A percentile compares a stretch with the other conserved stretches of the same genome.
phyloP scores from a whole-genome alignment of 768 basidiomycete genomes.

The Amanita fuliginea region DNA sequence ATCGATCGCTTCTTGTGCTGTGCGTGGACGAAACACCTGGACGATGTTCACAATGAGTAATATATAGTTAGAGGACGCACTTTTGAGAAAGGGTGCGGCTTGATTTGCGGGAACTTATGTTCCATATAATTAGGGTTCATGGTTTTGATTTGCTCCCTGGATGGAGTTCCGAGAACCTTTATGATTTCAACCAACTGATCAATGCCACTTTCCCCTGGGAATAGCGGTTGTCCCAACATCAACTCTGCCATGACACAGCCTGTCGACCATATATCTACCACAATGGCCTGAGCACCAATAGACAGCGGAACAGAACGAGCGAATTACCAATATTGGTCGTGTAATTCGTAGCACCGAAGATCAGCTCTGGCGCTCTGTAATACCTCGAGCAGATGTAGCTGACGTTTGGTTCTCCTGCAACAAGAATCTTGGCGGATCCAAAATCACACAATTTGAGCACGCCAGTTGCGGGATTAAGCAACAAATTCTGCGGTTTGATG shows the following conservation, averaged over 20 bases:
- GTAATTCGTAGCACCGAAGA: slow-evolving; percentile 99
- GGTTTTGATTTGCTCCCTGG: slow-evolving; percentile 99
- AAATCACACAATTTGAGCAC: slow-evolving; percentile 98
- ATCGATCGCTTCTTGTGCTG: slow-evolving; percentile 92
- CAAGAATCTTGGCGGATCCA: slow-evolving; percentile 96
- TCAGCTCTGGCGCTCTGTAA: slow-evolving; percentile 98
- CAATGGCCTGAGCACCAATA: slow-evolving; percentile 8
- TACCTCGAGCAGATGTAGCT: slow-evolving; percentile 99
- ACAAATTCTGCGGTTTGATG: slow-evolving; percentile 98
- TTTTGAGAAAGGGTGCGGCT: slow-evolving; percentile 98
- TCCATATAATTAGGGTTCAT: slow-evolving; percentile 99
- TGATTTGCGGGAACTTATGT: slow-evolving; percentile 99
- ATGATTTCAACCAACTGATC: slow-evolving; percentile 99
- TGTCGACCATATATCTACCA: slow-evolving; percentile 94
- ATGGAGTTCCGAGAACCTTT: slow-evolving; percentile 97
- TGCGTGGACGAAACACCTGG: slow-evolving; percentile 96
- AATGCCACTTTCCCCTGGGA: slow-evolving; percentile 98
- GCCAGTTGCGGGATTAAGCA: slow-evolving; percentile 94
- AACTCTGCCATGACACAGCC: slow-evolving; percentile 99
- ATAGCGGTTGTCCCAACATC: slow-evolving; percentile 97
- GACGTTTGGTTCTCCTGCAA: slow-evolving; percentile 97
- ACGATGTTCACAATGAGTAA: slow-evolving; percentile 5
- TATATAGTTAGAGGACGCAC: slow-evolving; percentile 25
- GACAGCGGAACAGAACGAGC: slow-evolving; percentile 3
- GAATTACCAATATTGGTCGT: slow-evolving; percentile 90